These are phyloP conservation scores for Globisporangium solare DNA, from an alignment of 352 stramenopile genomes.

Conservation along the genomic window DNA sequence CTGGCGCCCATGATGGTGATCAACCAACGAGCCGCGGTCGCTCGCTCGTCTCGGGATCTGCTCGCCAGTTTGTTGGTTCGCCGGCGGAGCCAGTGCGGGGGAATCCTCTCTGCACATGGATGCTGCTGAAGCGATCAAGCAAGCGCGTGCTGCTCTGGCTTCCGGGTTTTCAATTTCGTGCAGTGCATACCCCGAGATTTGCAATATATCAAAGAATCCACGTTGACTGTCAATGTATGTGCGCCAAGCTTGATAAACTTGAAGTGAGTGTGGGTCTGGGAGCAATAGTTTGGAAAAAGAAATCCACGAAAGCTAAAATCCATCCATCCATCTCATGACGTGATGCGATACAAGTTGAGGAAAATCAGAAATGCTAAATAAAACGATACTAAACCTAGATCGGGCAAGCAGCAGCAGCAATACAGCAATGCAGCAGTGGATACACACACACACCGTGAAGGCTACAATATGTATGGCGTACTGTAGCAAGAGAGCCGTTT, in stretches of 20 bases:
- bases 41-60: neutral
- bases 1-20: neutral
- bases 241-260: neutral
- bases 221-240: neutral
- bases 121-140: neutral
- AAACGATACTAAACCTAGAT: neutral
- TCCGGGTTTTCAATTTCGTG: neutral
- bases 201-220: neutral
- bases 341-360: neutral
- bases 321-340: neutral
- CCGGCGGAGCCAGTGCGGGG: neutral
- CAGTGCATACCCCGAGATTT: too few relatives aligned
- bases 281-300: neutral
- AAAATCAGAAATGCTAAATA: constrained; percentile 1
- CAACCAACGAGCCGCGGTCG: neutral
- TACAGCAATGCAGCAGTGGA: too few relatives aligned
- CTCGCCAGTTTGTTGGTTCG: neutral
- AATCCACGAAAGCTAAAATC: neutral
- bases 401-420: neutral
- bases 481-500: constrained; percentile 5
- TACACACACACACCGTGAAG: neutral
- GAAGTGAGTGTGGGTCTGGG: neutral
- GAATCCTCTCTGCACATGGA: neutral
- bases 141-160: neutral
- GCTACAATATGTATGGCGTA: neutral